Conservation (phyloP, 805 yeast species). For the Yarrowia phangngaensis region DNA sequence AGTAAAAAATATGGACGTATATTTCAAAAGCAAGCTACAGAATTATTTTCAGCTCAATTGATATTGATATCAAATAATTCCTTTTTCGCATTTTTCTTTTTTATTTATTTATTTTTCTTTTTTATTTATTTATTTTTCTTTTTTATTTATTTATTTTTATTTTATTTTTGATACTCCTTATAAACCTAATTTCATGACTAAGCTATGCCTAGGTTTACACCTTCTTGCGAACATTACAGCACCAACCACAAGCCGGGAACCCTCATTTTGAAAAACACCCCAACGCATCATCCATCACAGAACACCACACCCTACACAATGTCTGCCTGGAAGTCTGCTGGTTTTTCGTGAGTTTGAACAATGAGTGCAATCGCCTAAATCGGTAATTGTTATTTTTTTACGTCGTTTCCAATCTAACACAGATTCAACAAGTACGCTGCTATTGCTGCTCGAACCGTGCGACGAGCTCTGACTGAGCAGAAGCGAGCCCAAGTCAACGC, state of each 20-base stretch:
- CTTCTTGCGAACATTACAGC: conserved; percentile 21
- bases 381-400: conserved; percentile 9
- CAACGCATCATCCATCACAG: conserved; percentile 25
- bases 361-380: not conserved
- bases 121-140: too few species aligned
- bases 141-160: too few species aligned
- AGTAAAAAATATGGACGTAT: too few species aligned
- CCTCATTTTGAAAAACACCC: conserved; percentile 22
- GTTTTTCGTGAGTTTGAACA: conserved; percentile 36
- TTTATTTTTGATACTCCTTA: too few species aligned
- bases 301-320: conserved; percentile 28
- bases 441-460: conserved; percentile 82
- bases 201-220: too few species aligned
- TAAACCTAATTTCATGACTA: too few species aligned
- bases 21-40: too few species aligned
- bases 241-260: conserved; percentile 23
- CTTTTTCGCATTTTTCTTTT: too few species aligned
- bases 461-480: conserved; percentile 85
- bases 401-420: conserved; percentile 15
- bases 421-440: conserved; percentile 85
- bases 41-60: too few species aligned
- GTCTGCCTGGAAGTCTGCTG: conserved; percentile 43
- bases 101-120: too few species aligned
- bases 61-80: too few species aligned
- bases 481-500: conserved; percentile 62